Base-by-base conservation (phyloP, 768 basidiomycete genomes). In the Lactifluus volemus region DNA sequence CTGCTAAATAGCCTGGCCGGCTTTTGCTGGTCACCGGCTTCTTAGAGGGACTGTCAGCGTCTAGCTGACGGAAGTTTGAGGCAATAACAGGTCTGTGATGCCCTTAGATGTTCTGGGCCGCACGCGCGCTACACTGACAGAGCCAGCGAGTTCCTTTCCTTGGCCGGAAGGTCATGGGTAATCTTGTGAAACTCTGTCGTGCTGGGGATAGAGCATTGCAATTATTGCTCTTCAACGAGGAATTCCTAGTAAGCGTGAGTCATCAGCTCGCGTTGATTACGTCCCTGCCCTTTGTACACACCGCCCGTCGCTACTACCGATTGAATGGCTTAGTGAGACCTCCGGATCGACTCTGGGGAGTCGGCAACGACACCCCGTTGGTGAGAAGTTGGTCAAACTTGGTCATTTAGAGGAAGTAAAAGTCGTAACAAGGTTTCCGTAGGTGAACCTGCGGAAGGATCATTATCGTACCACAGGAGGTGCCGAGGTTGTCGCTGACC, bases 1-100 rank as follows among this genome's bases (percentile, higher is more conserved):
- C 84, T 88, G 86, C 88, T 88, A 86, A 89, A 88, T 89, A 89
- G 86, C 79, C 85, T 78, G 83, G 81, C 79, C 73, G 77, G 74
- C 79, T 76, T 81, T 79, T 66, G 85, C 81, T 84, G 83, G 83
- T 81, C 80, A 78, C 76, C 68, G 81, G 80, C 85, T 87, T 89
- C 85, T 88, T 87, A 87, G 50, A 58, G 50, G 58, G 58, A 58
- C 58, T 52, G 41, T 52, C 32, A 7, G 50, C 50, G 42, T 86
- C 86, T 86, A 87, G 86, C 86, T 86, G 84, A 87, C 84, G 86
- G 85, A 87, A 86, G 84, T 84, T 85, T 86, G 85, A 87, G 86
- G 45, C 45, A 47, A 47, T 47, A 47, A 47, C 45, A 47, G 45
- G 45, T 47, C 45, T 47, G 45, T 47, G 45, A 47, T 47, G 45